Evolutionary conservation across 768 basidiomycete genomes (phyloP), one percentile per base, ranked within the genome.

Genomic region (Leucocoprinus sp.): DNA sequence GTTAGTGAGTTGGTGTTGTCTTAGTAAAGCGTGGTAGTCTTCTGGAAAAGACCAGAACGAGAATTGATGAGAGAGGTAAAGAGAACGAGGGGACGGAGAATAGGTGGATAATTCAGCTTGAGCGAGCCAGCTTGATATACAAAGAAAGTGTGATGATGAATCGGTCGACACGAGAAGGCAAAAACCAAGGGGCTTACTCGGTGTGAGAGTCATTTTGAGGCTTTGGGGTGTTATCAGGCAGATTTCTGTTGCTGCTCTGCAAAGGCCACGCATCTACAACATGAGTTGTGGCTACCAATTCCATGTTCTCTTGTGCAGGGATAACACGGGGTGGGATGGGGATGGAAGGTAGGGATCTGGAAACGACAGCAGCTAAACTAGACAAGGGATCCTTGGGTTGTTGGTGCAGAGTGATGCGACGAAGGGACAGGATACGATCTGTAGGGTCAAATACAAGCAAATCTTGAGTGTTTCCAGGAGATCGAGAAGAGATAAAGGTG

Each of bases 11-110:
- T 77, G 75, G 50, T 75, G 76, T 3, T 72, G 71, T 26, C 79
- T 77, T 28, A 83, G 75, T n/a, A 86, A 75, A 0, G 86, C 82
- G 45, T 89, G 81, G 56, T 90, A 88, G 54, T 91, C 82, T 51
- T 83, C 78, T 9, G 78, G 78, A 0, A 92, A 71, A 2, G 78
- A 72, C 53, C 77, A 73, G 67, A 95, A 95, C 8, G 80, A 69
- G 58, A 95, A 89, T 50, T 93, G 89, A 52, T 90, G 86, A 0
- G 81, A 78, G 14, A 89, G 78, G 61, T 95, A 95, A 23, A 96
- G 71, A 0, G 86, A 71, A 0, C 80, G 74, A 5, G 90, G 85
- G 0, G 80, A 76, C 3, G 63, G 68, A 1, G 84, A 79, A 57
- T 61, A 78, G 0, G 88, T 90, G 38, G 84, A 84, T 3, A 95